Base-by-base conservation (phyloP, 208 protist species). In the Acanthamoeba triangularis region DNA sequence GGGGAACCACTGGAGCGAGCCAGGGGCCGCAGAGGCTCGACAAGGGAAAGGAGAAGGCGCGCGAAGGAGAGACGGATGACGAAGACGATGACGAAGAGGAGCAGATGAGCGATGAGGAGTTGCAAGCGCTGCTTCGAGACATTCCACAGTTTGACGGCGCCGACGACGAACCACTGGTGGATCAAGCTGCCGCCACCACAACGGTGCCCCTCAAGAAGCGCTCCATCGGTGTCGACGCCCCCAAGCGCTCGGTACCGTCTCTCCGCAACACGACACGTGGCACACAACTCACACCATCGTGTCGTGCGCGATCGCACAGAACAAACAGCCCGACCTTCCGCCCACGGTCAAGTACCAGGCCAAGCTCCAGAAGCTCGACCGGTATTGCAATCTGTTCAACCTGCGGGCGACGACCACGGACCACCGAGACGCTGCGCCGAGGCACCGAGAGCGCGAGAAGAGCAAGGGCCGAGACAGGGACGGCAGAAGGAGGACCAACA, bases 341-440 rank as follows among this genome's bases (percentile, higher is more conserved):
- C 85, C 85, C 18, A 92, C 85, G 4, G 85, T 92, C 61, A 92
- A 92, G 63, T 74, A 92, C 41, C 85, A 92, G 63, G 54, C 85
- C 33, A 92, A 92, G 85, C 85, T 92, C 28, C 54, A 76, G 35
- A 92, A 92, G 37, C 33, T 92, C 35, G 85, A 92, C 41, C 13
- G 85, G 44, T 92, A 92, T 20, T 92, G 85, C 56, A 92, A 92
- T 52, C 54, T 92, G 11, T 92, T 92, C 56, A 92, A 92, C 59
- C 13, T 92, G 41, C 30, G 35, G 30, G 54, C 85, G 20, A 25
- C 85, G 8, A 92, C 33, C 10, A 54, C 85, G 3, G 54, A 78
- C 69, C 74, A 10, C 35, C 6, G 0, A 1, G 33, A 8, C 2
- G 23, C 30, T 72, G 10, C 69, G 10, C 25, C 61, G 63, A 33